Conservation (phyloP, 352 stramenopile species). For the Peronospora farinosa region DNA sequence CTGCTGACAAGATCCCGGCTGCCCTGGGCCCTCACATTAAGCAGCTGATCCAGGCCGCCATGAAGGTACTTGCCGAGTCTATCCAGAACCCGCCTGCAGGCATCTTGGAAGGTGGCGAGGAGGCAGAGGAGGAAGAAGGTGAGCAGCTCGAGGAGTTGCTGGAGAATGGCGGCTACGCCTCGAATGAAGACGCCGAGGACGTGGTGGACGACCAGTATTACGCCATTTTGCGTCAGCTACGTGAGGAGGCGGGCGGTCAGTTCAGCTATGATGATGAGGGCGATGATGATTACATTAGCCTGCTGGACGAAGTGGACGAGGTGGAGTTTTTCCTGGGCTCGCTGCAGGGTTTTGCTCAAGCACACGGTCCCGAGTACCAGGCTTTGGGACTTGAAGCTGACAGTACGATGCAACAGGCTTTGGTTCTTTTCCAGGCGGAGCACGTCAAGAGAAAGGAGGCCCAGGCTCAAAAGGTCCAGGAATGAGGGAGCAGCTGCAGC, state of each 20-base stretch:
- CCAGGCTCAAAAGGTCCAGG: conserved; percentile 23
- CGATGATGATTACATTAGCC: conserved; percentile 90
- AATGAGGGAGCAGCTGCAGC: conserved; percentile 8
- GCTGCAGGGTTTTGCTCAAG: conserved; percentile 68
- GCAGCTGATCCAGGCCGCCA: conserved; percentile 75
- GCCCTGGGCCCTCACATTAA: conserved; percentile 85
- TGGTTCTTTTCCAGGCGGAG: conserved; percentile 53
- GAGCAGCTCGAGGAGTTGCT: conserved; percentile 83
- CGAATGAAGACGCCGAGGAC: conserved; percentile 87
- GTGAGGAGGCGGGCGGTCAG: conserved; percentile 77
- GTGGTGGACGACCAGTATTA: conserved; percentile 92
- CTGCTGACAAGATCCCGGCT: conserved; percentile 70
- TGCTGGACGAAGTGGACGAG: conserved; percentile 91
- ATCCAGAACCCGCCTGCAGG: conserved; percentile 56
- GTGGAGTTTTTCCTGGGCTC: conserved; percentile 88
- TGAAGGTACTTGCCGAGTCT: conserved; percentile 78
- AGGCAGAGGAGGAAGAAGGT: conserved; percentile 46
- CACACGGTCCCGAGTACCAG: conserved; percentile 49
- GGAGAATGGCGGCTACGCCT: conserved; percentile 89
- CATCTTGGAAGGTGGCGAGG: conserved; percentile 59
- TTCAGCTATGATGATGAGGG: conserved; percentile 77
- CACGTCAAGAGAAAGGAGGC: conserved; percentile 45
- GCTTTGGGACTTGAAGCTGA: conserved; percentile 57
- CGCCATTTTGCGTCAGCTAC: conserved; percentile 89
- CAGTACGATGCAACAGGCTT: conserved; percentile 44